Evolutionary conservation across 805 yeast genomes (phyloP).

Genomic region (Wickerhamomyces ciferrii): DNA sequence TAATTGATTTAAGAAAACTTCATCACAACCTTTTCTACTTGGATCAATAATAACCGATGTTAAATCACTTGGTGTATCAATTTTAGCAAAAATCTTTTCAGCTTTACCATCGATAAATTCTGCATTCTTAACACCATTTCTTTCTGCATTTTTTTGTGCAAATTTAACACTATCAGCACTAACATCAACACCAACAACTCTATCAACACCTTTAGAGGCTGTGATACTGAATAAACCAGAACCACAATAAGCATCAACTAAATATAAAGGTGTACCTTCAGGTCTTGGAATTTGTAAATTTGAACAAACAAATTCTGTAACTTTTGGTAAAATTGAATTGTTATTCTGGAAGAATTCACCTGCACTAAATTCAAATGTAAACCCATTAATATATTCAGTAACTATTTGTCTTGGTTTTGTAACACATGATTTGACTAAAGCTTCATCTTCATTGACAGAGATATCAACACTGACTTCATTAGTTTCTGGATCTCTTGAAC

Average conservation of each 20-base stretch:
- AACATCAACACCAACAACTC: constrained; percentile 90
- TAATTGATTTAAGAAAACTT: constrained; percentile 77
- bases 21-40: constrained; percentile 96
- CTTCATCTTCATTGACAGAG: constrained; percentile 23
- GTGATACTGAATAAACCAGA: constrained; percentile 91
- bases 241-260: constrained; percentile 96
- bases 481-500: constrained; percentile 35
- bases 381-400: constrained; percentile 69
- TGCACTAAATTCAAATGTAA: constrained; percentile 81
- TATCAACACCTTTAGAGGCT: constrained; percentile 73
- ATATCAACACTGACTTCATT: constrained; percentile 30
- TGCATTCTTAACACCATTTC: constrained; percentile 74
- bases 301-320: constrained; percentile 74
- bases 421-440: constrained; percentile 61
- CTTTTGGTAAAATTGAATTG: constrained; percentile 81
- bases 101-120: constrained; percentile 89
- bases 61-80: constrained; percentile 65
- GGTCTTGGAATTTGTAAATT: constrained; percentile 46
- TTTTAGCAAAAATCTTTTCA: constrained; percentile 76
- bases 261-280: constrained; percentile 48
- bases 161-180: constrained; percentile 86
- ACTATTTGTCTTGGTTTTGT: constrained; percentile 77
- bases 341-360: constrained; percentile 97
- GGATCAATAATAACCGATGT: constrained; percentile 95
- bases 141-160: constrained; percentile 75